Percentiles rank a stretch among this genome's conserved stretches.
phyloP scores from a whole-genome alignment of 2,329 filamentous ascomycete genomes.

The Scopulariopsis brevicaulis region DNA sequence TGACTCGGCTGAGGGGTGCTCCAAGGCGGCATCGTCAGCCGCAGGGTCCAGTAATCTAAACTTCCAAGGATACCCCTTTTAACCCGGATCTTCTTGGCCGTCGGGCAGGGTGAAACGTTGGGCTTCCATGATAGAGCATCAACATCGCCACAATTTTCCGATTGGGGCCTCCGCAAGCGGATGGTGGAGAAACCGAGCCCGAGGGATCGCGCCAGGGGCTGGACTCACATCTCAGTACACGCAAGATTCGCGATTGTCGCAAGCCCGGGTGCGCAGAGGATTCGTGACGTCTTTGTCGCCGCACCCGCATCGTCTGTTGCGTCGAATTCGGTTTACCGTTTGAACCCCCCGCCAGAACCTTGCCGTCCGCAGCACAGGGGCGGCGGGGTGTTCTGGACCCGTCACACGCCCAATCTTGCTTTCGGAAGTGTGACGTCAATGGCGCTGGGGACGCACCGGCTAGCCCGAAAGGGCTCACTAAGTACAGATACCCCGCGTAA shows the following conservation, averaged over 20 bases:
- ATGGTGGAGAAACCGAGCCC: background rate
- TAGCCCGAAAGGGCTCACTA: background rate
- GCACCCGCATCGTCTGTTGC: too few species aligned
- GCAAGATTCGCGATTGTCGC: background rate
- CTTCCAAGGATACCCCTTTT: too few species aligned
- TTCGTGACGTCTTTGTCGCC: too few species aligned
- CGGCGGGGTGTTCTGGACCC: background rate
- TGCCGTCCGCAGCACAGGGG: too few species aligned
- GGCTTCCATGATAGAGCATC: background rate
- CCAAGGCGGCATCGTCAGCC: too few species aligned
- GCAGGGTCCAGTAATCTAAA: too few species aligned
- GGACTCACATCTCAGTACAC: background rate
- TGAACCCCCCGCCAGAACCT: too few species aligned
- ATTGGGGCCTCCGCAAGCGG: background rate
- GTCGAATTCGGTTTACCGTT: too few species aligned
- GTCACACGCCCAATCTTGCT: background rate
- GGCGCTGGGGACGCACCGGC: background rate
- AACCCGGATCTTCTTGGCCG: background rate
- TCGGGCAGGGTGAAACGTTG: background rate
- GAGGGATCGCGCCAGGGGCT: background rate
- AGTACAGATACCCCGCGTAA: background rate
- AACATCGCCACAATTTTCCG: background rate
- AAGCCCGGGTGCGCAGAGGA: too few species aligned
- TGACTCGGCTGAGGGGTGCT: too few species aligned
- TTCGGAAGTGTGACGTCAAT: constrained; percentile 1